A percentile compares a stretch with the other conserved stretches of the same genome.
These are phyloP conservation scores for Glycyrrhiza uralensis DNA, from an alignment of 306 rosid species.

Conservation along the genomic window DNA sequence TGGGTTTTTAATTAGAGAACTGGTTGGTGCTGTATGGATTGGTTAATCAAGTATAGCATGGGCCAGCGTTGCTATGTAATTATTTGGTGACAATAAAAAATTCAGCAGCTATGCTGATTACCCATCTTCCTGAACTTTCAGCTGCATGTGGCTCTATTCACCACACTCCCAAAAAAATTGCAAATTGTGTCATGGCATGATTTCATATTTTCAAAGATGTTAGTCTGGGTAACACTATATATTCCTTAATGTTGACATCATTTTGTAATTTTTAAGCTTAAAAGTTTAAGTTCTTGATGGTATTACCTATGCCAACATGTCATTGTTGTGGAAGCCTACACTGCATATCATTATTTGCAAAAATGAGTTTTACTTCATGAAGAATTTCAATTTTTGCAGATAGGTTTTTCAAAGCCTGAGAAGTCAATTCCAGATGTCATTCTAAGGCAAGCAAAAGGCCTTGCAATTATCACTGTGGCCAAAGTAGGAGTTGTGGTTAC, in stretches of 20 bases:
- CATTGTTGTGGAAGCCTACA: not conserved
- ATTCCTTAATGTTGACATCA: not conserved
- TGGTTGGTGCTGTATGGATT: not conserved
- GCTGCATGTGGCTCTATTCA: not conserved
- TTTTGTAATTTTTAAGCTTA: not conserved
- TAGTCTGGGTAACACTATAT: not conserved
- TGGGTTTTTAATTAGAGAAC: not conserved
- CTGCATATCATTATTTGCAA: not conserved
- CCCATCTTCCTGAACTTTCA: not conserved
- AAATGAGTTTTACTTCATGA: slow-evolving; percentile 7
- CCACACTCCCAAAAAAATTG: not conserved
- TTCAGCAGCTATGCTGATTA: not conserved
- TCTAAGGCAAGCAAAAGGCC: slow-evolving; percentile 90
- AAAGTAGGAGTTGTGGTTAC: slow-evolving; percentile 89
- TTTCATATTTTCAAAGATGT: not conserved
- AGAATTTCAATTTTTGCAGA: slow-evolving; percentile 41
- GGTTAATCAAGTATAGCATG: not conserved
- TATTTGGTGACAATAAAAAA: not conserved
- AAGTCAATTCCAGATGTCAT: slow-evolving; percentile 81
- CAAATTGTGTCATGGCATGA: not conserved
- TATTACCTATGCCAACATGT: not conserved
- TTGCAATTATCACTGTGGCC: slow-evolving; percentile 83
- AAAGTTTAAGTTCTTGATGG: not conserved
- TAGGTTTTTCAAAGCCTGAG: slow-evolving; percentile 65
- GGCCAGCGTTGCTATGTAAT: not conserved